A percentile compares a stretch with the other conserved stretches of the same genome.
Conservation (phyloP, 139 green algal genomes). For the Closterium sp. region DNA sequence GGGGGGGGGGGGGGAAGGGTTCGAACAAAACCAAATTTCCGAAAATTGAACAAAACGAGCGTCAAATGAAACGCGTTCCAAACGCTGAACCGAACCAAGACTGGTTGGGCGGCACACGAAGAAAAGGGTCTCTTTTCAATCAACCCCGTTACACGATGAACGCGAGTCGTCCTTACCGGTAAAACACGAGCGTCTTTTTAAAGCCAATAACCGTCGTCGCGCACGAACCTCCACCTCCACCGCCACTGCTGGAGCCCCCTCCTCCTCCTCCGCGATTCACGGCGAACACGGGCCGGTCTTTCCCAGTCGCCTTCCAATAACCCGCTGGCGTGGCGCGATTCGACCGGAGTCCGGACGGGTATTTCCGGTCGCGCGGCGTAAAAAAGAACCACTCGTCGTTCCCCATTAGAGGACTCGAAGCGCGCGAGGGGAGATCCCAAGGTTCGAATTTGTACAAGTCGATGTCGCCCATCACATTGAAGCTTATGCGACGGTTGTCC, state of each 20-base stretch:
- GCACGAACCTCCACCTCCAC: neutral
- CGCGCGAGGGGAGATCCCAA: constrained; percentile 21
- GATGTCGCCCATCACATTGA: constrained; percentile 24
- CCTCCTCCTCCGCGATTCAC: neutral
- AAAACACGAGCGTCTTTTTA: constrained; percentile 1
- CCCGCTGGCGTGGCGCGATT: constrained; percentile 29
- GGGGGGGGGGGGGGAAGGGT: too few relatives aligned
- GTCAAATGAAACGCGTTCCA: too few relatives aligned
- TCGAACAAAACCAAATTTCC: too few relatives aligned
- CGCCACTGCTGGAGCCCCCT: neutral
- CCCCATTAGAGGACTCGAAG: neutral
- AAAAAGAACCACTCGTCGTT: constrained; percentile 45
- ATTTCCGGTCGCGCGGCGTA: constrained; percentile 38
- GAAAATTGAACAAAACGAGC: too few relatives aligned
- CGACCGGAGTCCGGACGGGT: constrained; percentile 19
- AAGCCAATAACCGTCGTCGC: neutral
- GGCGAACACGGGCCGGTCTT: neutral
- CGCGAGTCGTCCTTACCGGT: neutral
- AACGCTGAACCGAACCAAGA: too few relatives aligned
- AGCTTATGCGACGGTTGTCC: constrained; percentile 1
- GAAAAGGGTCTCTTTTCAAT: too few relatives aligned
- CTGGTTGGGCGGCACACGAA: too few relatives aligned
- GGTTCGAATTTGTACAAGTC: constrained; percentile 38
- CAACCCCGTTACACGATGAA: too few relatives aligned
- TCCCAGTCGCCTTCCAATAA: constrained; percentile 39